Conservation (phyloP, 106 monocot genomes). For the Platanthera guangdongensis region DNA sequence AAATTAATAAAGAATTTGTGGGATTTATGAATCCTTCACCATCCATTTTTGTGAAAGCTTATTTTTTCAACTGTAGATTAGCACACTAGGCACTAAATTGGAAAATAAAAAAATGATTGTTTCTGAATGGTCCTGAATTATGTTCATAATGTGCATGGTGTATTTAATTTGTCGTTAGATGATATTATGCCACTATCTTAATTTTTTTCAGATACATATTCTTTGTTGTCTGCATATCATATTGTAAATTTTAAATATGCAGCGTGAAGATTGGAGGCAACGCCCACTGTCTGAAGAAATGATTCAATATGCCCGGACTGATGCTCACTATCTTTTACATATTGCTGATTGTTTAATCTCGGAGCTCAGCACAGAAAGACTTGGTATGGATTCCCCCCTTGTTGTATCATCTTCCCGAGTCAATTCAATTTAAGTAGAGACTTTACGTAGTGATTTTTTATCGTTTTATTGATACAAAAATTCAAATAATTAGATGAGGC, state of each 20-base stretch:
- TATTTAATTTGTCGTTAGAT: background rate
- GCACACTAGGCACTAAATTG: too few species aligned
- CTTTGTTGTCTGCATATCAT: background rate
- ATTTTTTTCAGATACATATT: background rate
- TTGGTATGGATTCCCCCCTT: conserved; percentile 34
- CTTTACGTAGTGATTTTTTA: background rate
- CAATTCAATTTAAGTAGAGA: background rate
- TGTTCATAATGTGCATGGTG: background rate
- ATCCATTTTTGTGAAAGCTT: too few species aligned
- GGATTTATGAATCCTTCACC: too few species aligned
- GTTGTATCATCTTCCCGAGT: background rate
- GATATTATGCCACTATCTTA: background rate
- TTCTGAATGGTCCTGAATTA: background rate
- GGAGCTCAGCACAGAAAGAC: conserved; percentile 43
- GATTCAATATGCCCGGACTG: conserved; percentile 77
- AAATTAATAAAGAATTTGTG: too few species aligned
- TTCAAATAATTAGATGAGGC: background rate
- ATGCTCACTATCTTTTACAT: conserved; percentile 86
- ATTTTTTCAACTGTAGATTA: too few species aligned
- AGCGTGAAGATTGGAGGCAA: conserved; percentile 90
- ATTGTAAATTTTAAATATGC: conserved; percentile 16
- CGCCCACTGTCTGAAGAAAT: conserved; percentile 74
- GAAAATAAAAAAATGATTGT: background rate
- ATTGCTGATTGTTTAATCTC: conserved; percentile 64
- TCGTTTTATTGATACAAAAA: too few species aligned